Evolutionary conservation across 148 eudicot species (phyloP).

Genomic region (Persicaria tinctoria): DNA sequence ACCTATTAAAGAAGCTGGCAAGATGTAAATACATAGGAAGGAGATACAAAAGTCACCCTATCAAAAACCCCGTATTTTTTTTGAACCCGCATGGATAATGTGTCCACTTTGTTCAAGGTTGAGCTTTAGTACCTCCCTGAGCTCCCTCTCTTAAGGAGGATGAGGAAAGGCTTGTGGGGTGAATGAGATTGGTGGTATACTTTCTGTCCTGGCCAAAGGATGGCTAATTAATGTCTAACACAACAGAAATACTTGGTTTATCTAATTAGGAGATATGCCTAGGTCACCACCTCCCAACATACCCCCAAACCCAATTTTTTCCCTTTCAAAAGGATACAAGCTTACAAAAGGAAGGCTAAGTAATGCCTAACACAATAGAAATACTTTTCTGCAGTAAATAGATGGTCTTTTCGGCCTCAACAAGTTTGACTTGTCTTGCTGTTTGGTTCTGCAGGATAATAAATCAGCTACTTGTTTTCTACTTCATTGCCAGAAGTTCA

Average conservation of each 20-base stretch:
- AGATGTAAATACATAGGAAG: background rate
- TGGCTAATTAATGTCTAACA: too few species aligned
- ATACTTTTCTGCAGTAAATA: background rate
- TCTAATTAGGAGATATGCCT: too few species aligned
- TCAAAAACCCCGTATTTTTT: background rate
- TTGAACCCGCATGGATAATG: background rate
- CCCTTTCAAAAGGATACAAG: background rate
- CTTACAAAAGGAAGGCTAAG: too few species aligned
- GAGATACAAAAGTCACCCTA: background rate
- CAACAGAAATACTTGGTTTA: too few species aligned
- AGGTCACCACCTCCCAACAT: too few species aligned
- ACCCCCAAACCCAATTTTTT: background rate
- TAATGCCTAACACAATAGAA: too few species aligned
- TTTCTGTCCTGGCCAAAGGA: background rate
- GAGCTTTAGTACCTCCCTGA: background rate
- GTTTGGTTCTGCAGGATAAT: conserved; percentile 53
- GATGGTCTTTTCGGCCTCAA: background rate
- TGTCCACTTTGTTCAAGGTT: background rate
- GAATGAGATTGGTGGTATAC: background rate
- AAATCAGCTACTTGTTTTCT: conserved; percentile 75
- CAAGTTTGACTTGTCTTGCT: background rate
- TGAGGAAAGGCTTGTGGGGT: background rate
- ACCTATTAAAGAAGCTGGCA: background rate
- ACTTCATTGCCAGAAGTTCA: conserved; percentile 86
- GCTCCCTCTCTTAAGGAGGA: background rate